Percentiles rank a stretch among this genome's conserved stretches.
phyloP scores from a whole-genome alignment of 371 early-diverging fungal genomes.

The Dichotomocladium elegans region DNA sequence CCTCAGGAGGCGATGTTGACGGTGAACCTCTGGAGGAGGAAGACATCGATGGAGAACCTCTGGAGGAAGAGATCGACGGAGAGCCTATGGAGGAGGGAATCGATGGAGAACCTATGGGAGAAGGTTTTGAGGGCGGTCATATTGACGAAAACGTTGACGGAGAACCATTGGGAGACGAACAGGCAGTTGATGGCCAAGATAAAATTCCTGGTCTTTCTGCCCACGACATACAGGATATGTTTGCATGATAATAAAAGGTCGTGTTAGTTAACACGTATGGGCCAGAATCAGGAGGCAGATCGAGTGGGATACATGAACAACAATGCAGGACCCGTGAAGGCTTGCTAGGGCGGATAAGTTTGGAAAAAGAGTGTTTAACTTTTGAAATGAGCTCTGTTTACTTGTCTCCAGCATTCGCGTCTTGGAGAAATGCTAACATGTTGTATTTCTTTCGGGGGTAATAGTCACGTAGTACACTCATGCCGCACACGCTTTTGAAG shows the following conservation, averaged over 20 bases:
- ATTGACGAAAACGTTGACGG: not conserved
- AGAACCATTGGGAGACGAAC: not conserved
- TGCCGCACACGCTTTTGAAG: constrained; percentile 55
- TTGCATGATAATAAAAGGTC: too few species aligned
- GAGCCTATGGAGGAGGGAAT: constrained; percentile 8
- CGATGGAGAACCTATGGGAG: constrained; percentile 10
- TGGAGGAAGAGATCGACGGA: constrained; percentile 24
- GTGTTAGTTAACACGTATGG: too few species aligned
- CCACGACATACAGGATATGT: constrained; percentile 9
- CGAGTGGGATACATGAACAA: too few species aligned
- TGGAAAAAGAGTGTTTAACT: too few species aligned
- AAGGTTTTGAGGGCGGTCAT: not conserved
- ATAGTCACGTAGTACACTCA: constrained; percentile 38
- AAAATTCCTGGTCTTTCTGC: not conserved
- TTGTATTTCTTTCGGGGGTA: constrained; percentile 49
- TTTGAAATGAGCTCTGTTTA: too few species aligned
- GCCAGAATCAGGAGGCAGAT: too few species aligned
- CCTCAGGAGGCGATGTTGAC: constrained; percentile 27
- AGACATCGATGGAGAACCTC: constrained; percentile 28
- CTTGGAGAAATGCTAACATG: too few species aligned
- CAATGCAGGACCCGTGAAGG: too few species aligned
- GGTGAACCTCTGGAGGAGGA: constrained; percentile 29
- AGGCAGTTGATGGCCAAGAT: not conserved
- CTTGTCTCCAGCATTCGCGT: too few species aligned
- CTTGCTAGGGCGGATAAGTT: too few species aligned